Base-by-base conservation (phyloP, 129 eudicot species). In the Lactuca sativa region DNA sequence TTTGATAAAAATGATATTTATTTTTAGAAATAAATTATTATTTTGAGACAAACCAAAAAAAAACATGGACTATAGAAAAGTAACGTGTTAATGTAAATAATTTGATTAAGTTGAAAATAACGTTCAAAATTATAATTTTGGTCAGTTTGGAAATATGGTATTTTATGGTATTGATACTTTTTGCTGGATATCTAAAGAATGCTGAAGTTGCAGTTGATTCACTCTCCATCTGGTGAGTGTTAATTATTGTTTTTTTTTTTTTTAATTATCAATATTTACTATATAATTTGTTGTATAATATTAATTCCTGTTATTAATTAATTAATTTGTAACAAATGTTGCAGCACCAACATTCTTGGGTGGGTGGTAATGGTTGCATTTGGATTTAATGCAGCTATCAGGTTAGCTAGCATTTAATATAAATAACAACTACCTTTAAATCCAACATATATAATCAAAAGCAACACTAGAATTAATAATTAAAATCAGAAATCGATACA, bases 121-220 rank as follows among this genome's bases (percentile, higher is more conserved):
- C 2, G 14, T 31, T 38, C 7, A n/a, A 32, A 0, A 18, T 31
- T 3, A 30, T 30, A 30, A 1, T 32, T 14, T 66, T 34, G 7
- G 75, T 67, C 81, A 83, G 87, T 59, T 71, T 83, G 66, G 87
- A 83, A 47, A 61, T 38, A 10, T 83, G 87, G 87, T 83, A 83
- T 54, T 82, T 44, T 17, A 78, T 70, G 80, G 76, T 77, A 13
- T 25, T 82, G 40, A 36, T 82, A 12, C 79, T 83, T 8, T 78
- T 83, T 21, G 87, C 87, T 9, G 87, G 87, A 56, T 83, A 83
- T 71, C 15, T 83, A 4, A 74, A 83, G 71, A 75, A 83, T 37
- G 87, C 87, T 6, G 87, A 83, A 83, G 63, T 83, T 60, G 75
- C 87, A 0, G 82, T 83, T 3, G 84, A 70, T 71, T 81, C 84